Evolutionary conservation across 2,329 filamentous ascomycete species (phyloP), one percentile per base, ranked within the genome.

Genomic region (Coniochaeta sp.): DNA sequence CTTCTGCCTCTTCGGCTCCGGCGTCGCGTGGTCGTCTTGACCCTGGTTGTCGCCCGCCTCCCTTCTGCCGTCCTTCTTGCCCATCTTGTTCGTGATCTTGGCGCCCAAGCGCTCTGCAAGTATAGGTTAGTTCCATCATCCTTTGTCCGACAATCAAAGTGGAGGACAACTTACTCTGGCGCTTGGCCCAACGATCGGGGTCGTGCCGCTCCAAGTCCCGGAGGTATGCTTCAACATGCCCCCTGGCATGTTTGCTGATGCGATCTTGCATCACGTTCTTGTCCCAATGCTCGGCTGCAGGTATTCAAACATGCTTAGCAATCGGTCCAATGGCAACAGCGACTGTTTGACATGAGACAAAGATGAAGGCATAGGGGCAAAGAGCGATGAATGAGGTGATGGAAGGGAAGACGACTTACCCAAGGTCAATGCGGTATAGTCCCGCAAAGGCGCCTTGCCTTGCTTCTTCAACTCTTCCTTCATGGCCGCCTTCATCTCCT

Each of bases 391-490:
- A n/a, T n/a, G n/a, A n/a, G n/a, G n/a, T n/a, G n/a, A n/a, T n/a
- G n/a, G n/a, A n/a, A n/a, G n/a, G n/a, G n/a, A n/a, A n/a, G n/a
- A n/a, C n/a, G n/a, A 42, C 38, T 24, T 14, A 42, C 38, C 10
- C 7, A 42, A 24, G 8, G 10, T 42, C n/a, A 42, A 18, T 22
- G 40, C 32, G 0, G 62, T 67, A 28, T 68, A 69, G 0, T 54
- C 32, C 4, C 67, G 62, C 1, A 57, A 58, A 1, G 52, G 50
- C 6, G 50, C 24, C 2, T 31, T 30, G 2, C 59, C 61, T 6
- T 3, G 14, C 38, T 42, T 14, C 10, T 16, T 22, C 14, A 16
- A 3, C 20, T 26, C 10, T 6, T 16, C 20, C 18, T 4, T 31
- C 58, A 63, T 59, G 14, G 40, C 35, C 13, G 31, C 9, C 16